phyloP scores from a whole-genome alignment of 2,329 filamentous ascomycete species.

The Sporothrix inflata region DNA sequence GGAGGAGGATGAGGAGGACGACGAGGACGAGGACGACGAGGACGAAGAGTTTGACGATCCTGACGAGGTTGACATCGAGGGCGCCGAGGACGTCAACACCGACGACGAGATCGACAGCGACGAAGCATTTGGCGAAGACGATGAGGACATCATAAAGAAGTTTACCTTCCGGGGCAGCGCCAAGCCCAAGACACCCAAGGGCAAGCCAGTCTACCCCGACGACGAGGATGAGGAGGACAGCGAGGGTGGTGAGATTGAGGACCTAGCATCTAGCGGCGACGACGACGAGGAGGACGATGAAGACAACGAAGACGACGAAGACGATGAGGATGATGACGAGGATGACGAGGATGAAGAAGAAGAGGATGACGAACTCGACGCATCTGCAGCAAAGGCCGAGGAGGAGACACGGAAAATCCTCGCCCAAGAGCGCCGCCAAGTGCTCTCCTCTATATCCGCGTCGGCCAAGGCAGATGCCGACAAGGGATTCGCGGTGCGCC shows the following conservation, averaged over 20 bases:
- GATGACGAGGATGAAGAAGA: constrained; percentile 39
- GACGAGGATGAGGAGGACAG: constrained; percentile 40
- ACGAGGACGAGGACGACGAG: constrained; percentile 52
- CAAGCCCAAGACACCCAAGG: constrained; percentile 48
- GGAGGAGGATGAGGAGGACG: constrained; percentile 57
- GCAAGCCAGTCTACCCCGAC: constrained; percentile 42
- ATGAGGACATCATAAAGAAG: constrained; percentile 78
- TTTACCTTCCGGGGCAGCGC: constrained; percentile 68
- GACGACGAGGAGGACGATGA: constrained; percentile 51
- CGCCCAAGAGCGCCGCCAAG: constrained; percentile 66
- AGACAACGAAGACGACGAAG: constrained; percentile 48
- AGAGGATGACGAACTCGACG: constrained; percentile 39
- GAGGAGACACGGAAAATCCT: constrained; percentile 69
- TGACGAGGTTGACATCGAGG: constrained; percentile 57
- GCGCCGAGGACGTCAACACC: constrained; percentile 55
- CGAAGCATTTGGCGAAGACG: constrained; percentile 77
- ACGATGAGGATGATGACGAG: constrained; percentile 54
- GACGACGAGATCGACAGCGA: constrained; percentile 67
- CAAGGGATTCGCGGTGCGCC: constrained; percentile 84
- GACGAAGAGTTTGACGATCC: constrained; percentile 56
- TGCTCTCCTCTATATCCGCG: constrained; percentile 63
- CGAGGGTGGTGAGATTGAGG: background rate
- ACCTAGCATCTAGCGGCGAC: constrained; percentile 7
- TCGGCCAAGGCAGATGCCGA: constrained; percentile 75
- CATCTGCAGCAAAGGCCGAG: constrained; percentile 45